Conservation (phyloP, 169 alveolate genomes). For the Toxoplasma gondii region DNA sequence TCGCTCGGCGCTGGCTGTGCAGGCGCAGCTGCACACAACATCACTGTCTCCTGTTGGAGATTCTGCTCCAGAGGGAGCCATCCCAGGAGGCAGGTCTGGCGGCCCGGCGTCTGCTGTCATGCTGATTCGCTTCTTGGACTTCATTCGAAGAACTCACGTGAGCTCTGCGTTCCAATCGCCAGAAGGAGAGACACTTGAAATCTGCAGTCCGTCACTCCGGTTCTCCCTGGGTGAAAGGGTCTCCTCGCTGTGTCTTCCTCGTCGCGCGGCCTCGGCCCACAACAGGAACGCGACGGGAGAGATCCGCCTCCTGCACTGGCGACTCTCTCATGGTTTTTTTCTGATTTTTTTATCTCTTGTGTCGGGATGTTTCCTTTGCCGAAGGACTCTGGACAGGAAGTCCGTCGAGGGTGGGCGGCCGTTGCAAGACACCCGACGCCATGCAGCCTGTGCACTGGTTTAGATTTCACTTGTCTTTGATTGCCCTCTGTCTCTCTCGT, state of each 20-base stretch:
- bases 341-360: no score
- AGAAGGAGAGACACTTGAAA: background rate
- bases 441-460: no score
- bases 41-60: background rate
- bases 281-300: no score
- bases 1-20: slow-evolving; percentile 36
- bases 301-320: no score
- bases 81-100: background rate
- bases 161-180: background rate
- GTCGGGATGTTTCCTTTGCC: no score
- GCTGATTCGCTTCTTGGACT: slow-evolving; percentile 38
- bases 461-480: no score
- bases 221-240: background rate
- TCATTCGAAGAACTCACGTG: slow-evolving; percentile 31
- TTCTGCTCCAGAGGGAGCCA: background rate
- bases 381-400: no score
- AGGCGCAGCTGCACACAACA: background rate
- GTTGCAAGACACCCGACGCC: no score
- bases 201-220: background rate
- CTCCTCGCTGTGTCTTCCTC: background rate
- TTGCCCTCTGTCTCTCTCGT: no score
- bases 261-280: no score
- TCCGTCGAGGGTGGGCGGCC: no score
- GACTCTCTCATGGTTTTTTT: no score
- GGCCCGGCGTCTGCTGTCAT: slow-evolving; percentile 19